A percentile compares a stretch with the other conserved stretches of the same genome.
Evolutionary conservation across 169 alveolate genomes (phyloP).

Genomic region (Plasmodium cynomolgi): DNA sequence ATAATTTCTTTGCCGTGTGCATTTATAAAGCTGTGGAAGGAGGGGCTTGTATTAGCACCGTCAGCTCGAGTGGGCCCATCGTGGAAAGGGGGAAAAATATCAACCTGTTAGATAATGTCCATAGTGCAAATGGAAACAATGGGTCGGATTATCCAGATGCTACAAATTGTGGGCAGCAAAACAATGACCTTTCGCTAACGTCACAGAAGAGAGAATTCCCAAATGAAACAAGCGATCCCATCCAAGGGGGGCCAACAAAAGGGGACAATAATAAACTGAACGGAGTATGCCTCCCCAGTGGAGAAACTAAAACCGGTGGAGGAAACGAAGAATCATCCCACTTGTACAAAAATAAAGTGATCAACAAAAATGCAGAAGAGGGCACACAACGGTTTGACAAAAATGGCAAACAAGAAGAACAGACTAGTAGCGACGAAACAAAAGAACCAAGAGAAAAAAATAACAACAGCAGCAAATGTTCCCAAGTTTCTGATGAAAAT

Average conservation of each 20-base stretch:
- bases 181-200: background rate
- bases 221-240: background rate
- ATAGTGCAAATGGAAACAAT: background rate
- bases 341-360: background rate
- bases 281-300: background rate
- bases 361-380: constrained; percentile 6
- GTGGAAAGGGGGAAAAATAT: background rate
- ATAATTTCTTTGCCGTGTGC: constrained; percentile 88
- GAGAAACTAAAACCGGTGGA: background rate
- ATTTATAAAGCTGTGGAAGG: constrained; percentile 84
- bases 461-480: background rate
- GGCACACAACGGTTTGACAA: background rate
- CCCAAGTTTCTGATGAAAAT: constrained; percentile 27
- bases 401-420: background rate
- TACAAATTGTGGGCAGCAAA: constrained; percentile 8
- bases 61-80: background rate
- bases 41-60: constrained; percentile 15
- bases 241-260: background rate
- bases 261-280: background rate
- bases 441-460: constrained; percentile 3
- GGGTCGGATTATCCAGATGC: background rate
- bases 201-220: background rate
- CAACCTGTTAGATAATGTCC: background rate
- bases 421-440: constrained; percentile 5
- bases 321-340: background rate